Evolutionary conservation across 2,329 filamentous ascomycete genomes (phyloP).

Genomic region (Fusarium lateritium): DNA sequence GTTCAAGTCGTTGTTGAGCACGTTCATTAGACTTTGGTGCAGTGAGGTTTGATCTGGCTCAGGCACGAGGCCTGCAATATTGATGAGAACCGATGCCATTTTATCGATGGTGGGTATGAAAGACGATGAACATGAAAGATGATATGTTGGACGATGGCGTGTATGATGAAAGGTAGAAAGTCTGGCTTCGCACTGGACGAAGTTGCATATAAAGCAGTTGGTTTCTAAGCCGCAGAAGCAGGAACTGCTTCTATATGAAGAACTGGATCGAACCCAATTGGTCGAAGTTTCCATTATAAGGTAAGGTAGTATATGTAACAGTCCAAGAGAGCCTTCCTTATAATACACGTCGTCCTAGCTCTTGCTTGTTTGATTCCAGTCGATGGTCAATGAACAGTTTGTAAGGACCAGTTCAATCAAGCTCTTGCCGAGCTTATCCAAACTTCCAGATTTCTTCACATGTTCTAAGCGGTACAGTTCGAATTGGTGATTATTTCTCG

Average conservation of each 20-base stretch:
- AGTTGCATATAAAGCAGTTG: too few species aligned
- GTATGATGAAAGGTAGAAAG: too few species aligned
- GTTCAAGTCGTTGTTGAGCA: not conserved
- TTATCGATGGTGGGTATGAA: not conserved
- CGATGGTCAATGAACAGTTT: too few species aligned
- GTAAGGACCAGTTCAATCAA: not conserved
- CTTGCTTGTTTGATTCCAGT: too few species aligned
- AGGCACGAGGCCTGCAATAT: not conserved
- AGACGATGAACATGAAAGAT: not conserved
- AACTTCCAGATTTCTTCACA: not conserved
- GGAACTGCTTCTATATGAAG: too few species aligned
- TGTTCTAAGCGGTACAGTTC: not conserved
- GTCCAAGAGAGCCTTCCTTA: too few species aligned
- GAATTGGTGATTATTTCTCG: not conserved
- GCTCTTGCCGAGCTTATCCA: not conserved
- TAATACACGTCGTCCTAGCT: too few species aligned
- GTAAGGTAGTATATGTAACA: too few species aligned
- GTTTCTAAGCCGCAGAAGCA: too few species aligned
- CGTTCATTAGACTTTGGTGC: not conserved
- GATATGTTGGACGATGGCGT: not conserved
- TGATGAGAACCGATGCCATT: not conserved
- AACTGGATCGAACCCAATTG: too few species aligned
- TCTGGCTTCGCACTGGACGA: too few species aligned
- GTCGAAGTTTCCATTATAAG: too few species aligned
- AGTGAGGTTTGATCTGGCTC: not conserved